Evolutionary conservation across 306 rosid genomes (phyloP).

Genomic region (Vicia faba): DNA sequence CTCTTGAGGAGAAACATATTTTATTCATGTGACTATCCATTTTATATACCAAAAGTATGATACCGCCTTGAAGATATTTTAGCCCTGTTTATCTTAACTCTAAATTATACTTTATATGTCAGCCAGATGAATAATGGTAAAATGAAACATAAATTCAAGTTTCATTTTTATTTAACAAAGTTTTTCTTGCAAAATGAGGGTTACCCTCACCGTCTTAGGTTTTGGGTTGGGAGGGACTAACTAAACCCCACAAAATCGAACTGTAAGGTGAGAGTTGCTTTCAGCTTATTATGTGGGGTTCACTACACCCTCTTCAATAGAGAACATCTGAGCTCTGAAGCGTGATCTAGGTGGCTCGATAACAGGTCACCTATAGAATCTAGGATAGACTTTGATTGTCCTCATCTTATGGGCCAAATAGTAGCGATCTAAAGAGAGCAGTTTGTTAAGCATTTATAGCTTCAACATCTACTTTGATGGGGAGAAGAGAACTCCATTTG

Average conservation of each 20-base stretch:
- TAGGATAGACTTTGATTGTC: neutral
- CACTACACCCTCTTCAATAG: neutral
- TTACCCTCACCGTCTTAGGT: neutral
- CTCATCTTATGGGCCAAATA: neutral
- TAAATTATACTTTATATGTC: slow-evolving; percentile 15
- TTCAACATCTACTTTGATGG: neutral
- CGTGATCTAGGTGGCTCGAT: neutral
- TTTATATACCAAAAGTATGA: slow-evolving; percentile 21
- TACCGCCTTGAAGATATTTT: slow-evolving; percentile 26
- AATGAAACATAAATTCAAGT: slow-evolving; percentile 15
- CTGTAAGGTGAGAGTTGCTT: neutral
- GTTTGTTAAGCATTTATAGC: neutral
- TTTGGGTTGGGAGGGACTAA: neutral
- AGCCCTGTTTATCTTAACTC: slow-evolving; percentile 13
- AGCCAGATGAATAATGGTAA: slow-evolving; percentile 25
- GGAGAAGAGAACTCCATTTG: neutral
- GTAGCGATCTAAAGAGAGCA: neutral
- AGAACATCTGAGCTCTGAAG: neutral
- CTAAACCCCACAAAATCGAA: neutral
- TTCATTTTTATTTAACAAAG: slow-evolving; percentile 28
- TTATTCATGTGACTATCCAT: slow-evolving; percentile 22
- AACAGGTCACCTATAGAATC: neutral
- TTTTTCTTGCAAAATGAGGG: slow-evolving; percentile 14
- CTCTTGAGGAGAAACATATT: slow-evolving; percentile 21
- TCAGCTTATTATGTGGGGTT: neutral